phyloP scores from a whole-genome alignment of 495 filamentous ascomycete species.

The Podospora australis region DNA sequence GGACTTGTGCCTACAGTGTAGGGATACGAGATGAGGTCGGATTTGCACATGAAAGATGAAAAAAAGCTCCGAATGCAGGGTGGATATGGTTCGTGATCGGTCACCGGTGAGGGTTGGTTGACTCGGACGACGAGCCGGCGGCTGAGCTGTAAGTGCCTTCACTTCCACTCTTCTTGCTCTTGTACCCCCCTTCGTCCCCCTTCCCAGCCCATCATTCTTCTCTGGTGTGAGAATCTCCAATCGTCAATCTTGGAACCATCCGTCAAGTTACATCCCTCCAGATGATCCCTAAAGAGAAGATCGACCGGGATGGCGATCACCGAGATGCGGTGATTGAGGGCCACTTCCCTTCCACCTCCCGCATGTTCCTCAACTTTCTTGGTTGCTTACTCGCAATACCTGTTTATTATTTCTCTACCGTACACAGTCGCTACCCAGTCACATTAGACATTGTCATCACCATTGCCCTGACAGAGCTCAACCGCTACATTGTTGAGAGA shows the following conservation, averaged over 20 bases:
- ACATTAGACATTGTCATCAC: constrained; percentile 10
- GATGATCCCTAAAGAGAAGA: background rate
- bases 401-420: constrained; percentile 3
- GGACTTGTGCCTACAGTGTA: too few relatives aligned
- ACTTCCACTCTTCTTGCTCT: background rate
- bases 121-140: too few relatives aligned
- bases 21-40: too few relatives aligned
- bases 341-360: background rate
- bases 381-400: constrained; percentile 6
- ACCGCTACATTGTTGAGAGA: constrained; percentile 9
- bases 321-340: background rate
- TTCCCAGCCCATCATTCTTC: too few relatives aligned
- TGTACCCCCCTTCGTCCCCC: background rate
- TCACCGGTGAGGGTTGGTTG: too few relatives aligned
- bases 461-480: constrained; percentile 10
- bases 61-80: too few relatives aligned
- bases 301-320: background rate
- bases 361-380: constrained; percentile 6
- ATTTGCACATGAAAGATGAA: too few relatives aligned
- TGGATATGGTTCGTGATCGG: too few relatives aligned
- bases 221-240: too few relatives aligned
- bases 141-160: background rate
- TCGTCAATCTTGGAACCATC: too few relatives aligned
- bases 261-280: too few relatives aligned
- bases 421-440: constrained; percentile 5